phyloP scores from a whole-genome alignment of 345 rosid genomes.

The Hypericum androsaemum region DNA sequence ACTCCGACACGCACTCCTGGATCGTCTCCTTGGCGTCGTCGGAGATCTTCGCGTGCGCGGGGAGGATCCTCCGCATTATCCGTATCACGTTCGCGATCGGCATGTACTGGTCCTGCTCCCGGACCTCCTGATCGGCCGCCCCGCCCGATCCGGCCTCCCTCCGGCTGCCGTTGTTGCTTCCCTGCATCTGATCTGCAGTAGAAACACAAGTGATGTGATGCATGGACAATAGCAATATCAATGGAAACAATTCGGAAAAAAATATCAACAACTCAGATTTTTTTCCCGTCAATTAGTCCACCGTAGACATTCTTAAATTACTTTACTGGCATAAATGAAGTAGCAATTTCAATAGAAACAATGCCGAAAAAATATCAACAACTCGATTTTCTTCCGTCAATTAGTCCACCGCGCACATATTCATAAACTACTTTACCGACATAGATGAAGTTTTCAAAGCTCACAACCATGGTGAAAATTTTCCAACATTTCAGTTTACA shows the following conservation, averaged over 20 bases:
- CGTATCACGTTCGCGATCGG: slow-evolving; percentile 89
- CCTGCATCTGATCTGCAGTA: background rate
- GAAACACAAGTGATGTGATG: background rate
- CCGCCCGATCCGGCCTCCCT: background rate
- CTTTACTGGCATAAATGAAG: too few species aligned
- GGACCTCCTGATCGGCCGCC: slow-evolving; percentile 18
- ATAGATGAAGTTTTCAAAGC: too few species aligned
- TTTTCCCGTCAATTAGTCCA: background rate
- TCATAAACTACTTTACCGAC: too few species aligned
- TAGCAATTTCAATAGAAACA: background rate
- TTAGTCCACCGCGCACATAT: too few species aligned
- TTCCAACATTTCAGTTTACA: too few species aligned
- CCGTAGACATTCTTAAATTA: too few species aligned
- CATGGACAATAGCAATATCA: background rate
- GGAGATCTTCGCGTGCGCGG: slow-evolving; percentile 83
- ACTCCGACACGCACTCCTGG: slow-evolving; percentile 95
- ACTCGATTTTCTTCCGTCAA: background rate
- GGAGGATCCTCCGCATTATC: slow-evolving; percentile 85
- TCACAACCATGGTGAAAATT: too few species aligned
- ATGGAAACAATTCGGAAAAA: background rate
- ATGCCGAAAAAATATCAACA: background rate
- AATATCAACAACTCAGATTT: background rate
- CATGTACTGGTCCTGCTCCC: slow-evolving; percentile 94
- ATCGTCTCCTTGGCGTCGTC: slow-evolving; percentile 93
- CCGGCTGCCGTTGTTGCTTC: background rate